phyloP scores from a whole-genome alignment of 2,329 filamentous ascomycete species.

The Arthroderma sp. region DNA sequence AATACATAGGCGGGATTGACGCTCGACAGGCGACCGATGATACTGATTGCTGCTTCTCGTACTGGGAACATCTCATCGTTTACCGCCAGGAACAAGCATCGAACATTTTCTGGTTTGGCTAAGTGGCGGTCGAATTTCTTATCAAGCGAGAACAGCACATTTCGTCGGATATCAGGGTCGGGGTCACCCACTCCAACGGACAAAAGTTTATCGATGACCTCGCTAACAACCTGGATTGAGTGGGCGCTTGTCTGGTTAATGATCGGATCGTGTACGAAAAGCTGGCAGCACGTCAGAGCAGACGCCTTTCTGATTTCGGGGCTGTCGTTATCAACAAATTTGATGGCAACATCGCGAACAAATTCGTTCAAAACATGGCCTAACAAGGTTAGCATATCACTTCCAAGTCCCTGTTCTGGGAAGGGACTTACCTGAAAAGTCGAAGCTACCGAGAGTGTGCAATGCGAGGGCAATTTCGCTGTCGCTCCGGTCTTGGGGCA shows the following conservation, averaged over 20 bases:
- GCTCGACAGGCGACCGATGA: slow-evolving; percentile 82
- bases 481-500: slow-evolving; percentile 67
- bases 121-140: slow-evolving; percentile 90
- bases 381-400: slow-evolving; percentile 13
- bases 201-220: slow-evolving; percentile 92
- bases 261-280: slow-evolving; percentile 93
- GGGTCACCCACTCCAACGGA: slow-evolving; percentile 90
- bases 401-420: background rate
- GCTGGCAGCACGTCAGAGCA: slow-evolving; percentile 90
- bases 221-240: slow-evolving; percentile 89
- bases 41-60: slow-evolving; percentile 85
- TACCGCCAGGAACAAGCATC: slow-evolving; percentile 85
- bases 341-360: slow-evolving; percentile 92
- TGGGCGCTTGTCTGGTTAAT: slow-evolving; percentile 97
- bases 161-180: slow-evolving; percentile 75
- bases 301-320: slow-evolving; percentile 86
- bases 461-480: slow-evolving; percentile 83
- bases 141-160: slow-evolving; percentile 79
- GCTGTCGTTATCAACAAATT: slow-evolving; percentile 94
- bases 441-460: slow-evolving; percentile 93
- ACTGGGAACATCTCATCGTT: slow-evolving; percentile 93
- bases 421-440: slow-evolving; percentile 56
- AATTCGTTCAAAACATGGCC: slow-evolving; percentile 95
- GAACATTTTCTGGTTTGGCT: slow-evolving; percentile 94
- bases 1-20: slow-evolving; percentile 97